phyloP scores from a whole-genome alignment of 176 grass and related monocot genomes.

The Avena insularis region DNA sequence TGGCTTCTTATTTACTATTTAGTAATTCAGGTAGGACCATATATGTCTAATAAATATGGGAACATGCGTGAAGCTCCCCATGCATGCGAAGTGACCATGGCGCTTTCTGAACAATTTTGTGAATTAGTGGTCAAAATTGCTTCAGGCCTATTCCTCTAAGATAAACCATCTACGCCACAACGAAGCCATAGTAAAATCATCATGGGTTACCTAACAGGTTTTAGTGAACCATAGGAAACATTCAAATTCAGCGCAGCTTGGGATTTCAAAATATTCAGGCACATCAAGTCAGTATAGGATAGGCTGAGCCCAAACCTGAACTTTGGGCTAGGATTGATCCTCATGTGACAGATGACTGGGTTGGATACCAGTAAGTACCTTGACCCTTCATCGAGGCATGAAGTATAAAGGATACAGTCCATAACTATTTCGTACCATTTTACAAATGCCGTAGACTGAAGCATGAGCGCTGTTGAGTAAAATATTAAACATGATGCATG shows the following conservation, averaged over 20 bases:
- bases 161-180: not conserved
- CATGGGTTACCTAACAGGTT: not conserved
- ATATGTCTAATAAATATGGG: conserved; percentile 8
- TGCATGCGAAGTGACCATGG: not conserved
- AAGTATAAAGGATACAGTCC: not conserved
- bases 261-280: not conserved
- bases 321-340: conserved; percentile 12
- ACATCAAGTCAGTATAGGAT: not conserved
- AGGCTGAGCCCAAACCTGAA: not conserved
- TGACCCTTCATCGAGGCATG: not conserved
- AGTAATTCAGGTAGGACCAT: not conserved
- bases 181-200: conserved; percentile 2
- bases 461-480: not conserved
- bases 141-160: not conserved
- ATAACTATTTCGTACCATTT: conserved; percentile 1
- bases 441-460: not conserved
- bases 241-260: not conserved
- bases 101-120: not conserved
- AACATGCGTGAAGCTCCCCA: conserved; percentile 6
- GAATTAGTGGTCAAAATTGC: not conserved
- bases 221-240: not conserved
- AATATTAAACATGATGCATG: conserved; percentile 4
- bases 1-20: not conserved
- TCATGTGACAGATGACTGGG: not conserved
- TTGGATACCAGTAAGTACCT: conserved; percentile 9